These are phyloP conservation scores for Mollisiaceae sp. DNA, from an alignment of 2,329 filamentous ascomycete genomes.

Conservation along the genomic window DNA sequence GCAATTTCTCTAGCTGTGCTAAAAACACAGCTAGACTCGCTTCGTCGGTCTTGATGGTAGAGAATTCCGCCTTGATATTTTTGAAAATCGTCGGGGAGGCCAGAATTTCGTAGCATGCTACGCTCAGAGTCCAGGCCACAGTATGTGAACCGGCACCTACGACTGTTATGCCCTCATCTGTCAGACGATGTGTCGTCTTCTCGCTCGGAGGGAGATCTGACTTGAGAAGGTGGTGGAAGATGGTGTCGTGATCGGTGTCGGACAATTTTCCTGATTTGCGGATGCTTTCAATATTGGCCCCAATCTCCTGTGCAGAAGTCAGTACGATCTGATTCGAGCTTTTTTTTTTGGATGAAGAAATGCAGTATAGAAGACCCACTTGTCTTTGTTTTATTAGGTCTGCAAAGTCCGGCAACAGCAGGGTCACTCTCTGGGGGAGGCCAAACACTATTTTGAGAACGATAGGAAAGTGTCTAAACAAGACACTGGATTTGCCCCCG, in stretches of 20 bases:
- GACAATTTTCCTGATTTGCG: constrained; percentile 6
- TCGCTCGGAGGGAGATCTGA: constrained; percentile 43
- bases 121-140: constrained; percentile 41
- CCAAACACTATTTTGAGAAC: constrained; percentile 1
- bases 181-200: constrained; percentile 42
- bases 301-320: background rate
- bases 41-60: constrained; percentile 11
- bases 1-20: constrained; percentile 35
- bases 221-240: constrained; percentile 32
- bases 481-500: background rate
- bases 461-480: constrained; percentile 20
- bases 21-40: constrained; percentile 10
- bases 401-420: constrained; percentile 9
- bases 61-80: constrained; percentile 41
- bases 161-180: constrained; percentile 43
- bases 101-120: constrained; percentile 45
- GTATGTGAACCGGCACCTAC: constrained; percentile 46
- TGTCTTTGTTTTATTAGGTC: constrained; percentile 17
- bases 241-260: constrained; percentile 23
- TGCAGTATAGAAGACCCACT: background rate
- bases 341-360: background rate
- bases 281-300: constrained; percentile 13
- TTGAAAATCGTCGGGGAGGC: constrained; percentile 37
- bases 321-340: background rate
- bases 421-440: constrained; percentile 6